Base-by-base conservation (phyloP, 176 grass and related monocot genomes). In the Oropetium thomaeum region DNA sequence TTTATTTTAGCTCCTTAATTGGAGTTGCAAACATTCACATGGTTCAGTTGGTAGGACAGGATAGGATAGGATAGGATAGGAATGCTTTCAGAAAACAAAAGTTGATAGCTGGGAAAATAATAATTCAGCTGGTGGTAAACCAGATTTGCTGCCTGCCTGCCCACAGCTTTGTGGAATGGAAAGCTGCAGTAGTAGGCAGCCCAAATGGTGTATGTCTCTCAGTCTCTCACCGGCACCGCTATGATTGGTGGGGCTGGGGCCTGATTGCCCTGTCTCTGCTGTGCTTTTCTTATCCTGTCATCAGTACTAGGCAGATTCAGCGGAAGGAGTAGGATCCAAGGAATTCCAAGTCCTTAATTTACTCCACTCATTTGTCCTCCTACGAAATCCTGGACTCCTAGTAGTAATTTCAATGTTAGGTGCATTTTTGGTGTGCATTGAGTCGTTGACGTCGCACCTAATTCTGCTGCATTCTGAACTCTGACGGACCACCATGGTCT, bases 171-270 rank as follows among this genome's bases (percentile, higher is more conserved):
- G 42, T 65, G 79, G 58, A 62, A 53, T 37, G 31, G 8, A 51
- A 77, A 73, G 61, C 5, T 65, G 37, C 43, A 54, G 44, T 23
- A 1, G 20, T 23, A 1, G 20, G 65, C 51, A 54, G 9, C 44
- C 45, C 27, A 20, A 27, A 73, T 63, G 13, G 51, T n/a, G n/a
- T n/a, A n/a, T n/a, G n/a, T n/a, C n/a, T n/a, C n/a, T n/a, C n/a
- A n/a, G 49, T 61, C 42, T 33, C 40, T 67, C 76, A 23, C 52
- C 13, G 32, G 59, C 76, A 23, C 52, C 13, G 32, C 61, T 80
- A 69, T 80, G 14, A 75, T 85, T 69, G 52, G 76, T 80, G 78
- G 83, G 77, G 53, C 22, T 80, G 78, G 83, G 77, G 53, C 22
- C 64, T 75, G 70, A 38, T 74, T 85, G 62, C 28, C 42, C 42